Conservation (phyloP, 805 yeast genomes). For the Candida silvicultrix region DNA sequence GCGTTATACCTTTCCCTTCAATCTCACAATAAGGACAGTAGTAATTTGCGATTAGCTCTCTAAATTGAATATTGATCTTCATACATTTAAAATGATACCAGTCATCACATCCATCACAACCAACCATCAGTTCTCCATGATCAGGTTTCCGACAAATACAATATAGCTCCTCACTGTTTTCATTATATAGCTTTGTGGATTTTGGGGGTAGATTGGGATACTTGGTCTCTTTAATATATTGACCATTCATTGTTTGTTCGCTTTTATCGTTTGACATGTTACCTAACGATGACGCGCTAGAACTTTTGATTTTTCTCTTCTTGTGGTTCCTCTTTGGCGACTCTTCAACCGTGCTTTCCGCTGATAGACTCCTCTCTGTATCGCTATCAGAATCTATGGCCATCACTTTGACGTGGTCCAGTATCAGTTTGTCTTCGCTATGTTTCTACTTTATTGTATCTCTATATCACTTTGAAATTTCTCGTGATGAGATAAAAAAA, state of each 20-base stretch:
- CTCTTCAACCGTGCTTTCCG: slow-evolving; percentile 3
- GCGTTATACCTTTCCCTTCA: slow-evolving; percentile 37
- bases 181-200: slow-evolving; percentile 28
- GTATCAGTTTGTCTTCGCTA: too few species aligned
- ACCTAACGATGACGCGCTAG: not conserved
- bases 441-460: too few species aligned
- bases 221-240: slow-evolving; percentile 20
- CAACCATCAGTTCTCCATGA: slow-evolving; percentile 81
- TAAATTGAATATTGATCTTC: slow-evolving; percentile 43
- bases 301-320: not conserved
- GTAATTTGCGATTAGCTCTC: slow-evolving; percentile 53
- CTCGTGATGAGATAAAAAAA: too few species aligned
- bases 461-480: too few species aligned
- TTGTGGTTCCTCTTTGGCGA: not conserved
- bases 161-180: slow-evolving; percentile 56
- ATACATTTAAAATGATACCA: slow-evolving; percentile 90
- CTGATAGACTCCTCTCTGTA: slow-evolving; percentile 1
- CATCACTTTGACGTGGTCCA: slow-evolving; percentile 1
- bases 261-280: not conserved
- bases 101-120: slow-evolving; percentile 91
- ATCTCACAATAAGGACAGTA: slow-evolving; percentile 69
- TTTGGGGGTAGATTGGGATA: slow-evolving; percentile 23
- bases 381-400: slow-evolving; percentile 3
- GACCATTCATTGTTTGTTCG: not conserved
- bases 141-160: slow-evolving; percentile 80